Evolutionary conservation across 2,329 filamentous ascomycete genomes (phyloP), one percentile per base, ranked within the genome.

Genomic region (Tolypocladium sp.): DNA sequence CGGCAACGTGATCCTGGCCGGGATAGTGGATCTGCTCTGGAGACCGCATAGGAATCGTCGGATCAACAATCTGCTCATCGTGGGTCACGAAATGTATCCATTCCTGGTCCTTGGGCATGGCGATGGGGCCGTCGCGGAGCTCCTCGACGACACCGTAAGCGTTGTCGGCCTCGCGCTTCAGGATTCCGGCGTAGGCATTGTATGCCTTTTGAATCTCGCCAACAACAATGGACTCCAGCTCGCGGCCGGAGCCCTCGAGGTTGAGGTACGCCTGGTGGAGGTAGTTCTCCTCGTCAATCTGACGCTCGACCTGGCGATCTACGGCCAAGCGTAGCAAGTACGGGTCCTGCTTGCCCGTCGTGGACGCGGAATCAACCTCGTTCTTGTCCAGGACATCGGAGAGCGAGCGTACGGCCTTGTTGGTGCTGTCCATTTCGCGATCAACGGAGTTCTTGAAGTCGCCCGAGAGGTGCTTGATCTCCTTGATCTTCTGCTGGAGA

Each of bases 131-230:
- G 44, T 82, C 84, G 51, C 91, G 89, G 2, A 99, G 84, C 67
- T 89, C 89, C 60, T 96, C 91, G 13, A 93, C 83, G 2, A 90
- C 82, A 58, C 83, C 82, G 69, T 91, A 90, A 40, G 89, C 85
- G 58, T 91, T 87, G 64, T 96, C 92, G 12, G 91, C 90, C 70
- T 97, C 93, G 54, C 92, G 88, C 77, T 93, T 96, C 61, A 97
- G 78, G 63, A 97, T 96, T 57, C 88, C 89, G 30, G 92, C 90
- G 66, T 96, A 91, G 2, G 92, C 92, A 68, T 94, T 96, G 77
- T 97, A 97, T 0, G 94, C 92, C 73, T 97, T 97, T 70, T 99
- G 94, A 49, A 99, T 95, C 74, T 99, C 94, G 65, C 92, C 91
- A 17, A 99, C 91, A 1, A 99, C 91, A 63, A 99, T 97, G 0